These are phyloP conservation scores for Saturnispora ahearnii DNA, from an alignment of 805 yeast species.

Conservation along the genomic window DNA sequence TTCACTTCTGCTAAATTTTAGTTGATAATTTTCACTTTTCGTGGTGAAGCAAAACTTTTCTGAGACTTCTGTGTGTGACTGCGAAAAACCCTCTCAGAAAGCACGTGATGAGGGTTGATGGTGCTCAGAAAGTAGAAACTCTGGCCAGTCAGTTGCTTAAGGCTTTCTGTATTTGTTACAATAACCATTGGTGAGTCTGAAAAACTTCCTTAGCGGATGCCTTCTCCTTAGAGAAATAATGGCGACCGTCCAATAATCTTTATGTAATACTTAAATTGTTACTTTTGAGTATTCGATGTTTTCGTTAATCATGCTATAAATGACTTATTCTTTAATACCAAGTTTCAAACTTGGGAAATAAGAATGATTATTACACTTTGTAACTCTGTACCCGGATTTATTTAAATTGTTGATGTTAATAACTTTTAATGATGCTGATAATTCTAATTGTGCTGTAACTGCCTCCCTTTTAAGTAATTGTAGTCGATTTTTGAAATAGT, in stretches of 20 bases:
- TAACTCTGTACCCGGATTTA: constrained; percentile 14
- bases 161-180: background rate
- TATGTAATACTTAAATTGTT: background rate
- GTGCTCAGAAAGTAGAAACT: background rate
- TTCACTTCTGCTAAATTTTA: background rate
- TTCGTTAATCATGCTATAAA: background rate
- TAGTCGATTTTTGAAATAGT: background rate
- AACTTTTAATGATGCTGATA: background rate
- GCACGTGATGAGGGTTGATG: constrained; percentile 1
- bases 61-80: background rate
- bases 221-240: constrained; percentile 23
- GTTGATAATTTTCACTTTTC: background rate
- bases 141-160: background rate
- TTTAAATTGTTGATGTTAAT: background rate
- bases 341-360: constrained; percentile 36
- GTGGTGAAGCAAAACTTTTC: background rate
- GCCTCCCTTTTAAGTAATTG: constrained; percentile 7
- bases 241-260: constrained; percentile 45
- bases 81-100: background rate
- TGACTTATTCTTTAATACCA: background rate
- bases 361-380: constrained; percentile 31
- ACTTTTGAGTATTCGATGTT: background rate
- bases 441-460: constrained; percentile 4
- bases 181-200: constrained; percentile 39
- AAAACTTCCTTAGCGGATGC: constrained; percentile 47